Evolutionary conservation across 805 yeast species (phyloP).

Genomic region (Jamesozyma spencerorum): DNA sequence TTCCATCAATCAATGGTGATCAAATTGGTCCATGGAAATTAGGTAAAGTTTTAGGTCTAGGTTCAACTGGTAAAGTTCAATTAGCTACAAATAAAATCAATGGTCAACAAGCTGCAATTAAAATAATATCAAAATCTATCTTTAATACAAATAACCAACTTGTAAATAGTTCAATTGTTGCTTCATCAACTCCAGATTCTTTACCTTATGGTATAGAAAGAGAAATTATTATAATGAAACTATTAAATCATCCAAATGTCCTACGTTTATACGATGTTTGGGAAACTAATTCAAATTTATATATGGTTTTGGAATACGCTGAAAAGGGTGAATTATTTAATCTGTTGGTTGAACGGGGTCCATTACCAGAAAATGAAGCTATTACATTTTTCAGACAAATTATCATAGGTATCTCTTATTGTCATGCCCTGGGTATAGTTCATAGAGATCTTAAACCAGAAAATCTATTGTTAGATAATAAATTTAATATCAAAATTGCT

Average conservation of each 20-base stretch:
- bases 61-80: conserved; percentile 93
- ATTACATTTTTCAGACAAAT: conserved; percentile 82
- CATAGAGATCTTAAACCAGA: conserved; percentile 85
- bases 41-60: conserved; percentile 89
- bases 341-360: conserved; percentile 78
- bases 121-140: conserved; percentile 83
- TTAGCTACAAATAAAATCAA: conserved; percentile 79
- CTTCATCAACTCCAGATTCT: conserved; percentile 41
- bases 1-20: conserved; percentile 32
- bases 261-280: conserved; percentile 76
- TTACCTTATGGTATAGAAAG: conserved; percentile 80
- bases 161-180: conserved; percentile 24
- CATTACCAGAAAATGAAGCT: conserved; percentile 83
- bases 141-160: conserved; percentile 31
- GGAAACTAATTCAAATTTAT: conserved; percentile 76
- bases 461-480: conserved; percentile 67
- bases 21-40: conserved; percentile 90
- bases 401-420: conserved; percentile 71
- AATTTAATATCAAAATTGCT: conserved; percentile 87
- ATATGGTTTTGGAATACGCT: conserved; percentile 86
- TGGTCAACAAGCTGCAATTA: conserved; percentile 90
- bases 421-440: conserved; percentile 79
- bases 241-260: conserved; percentile 68
- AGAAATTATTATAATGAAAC: conserved; percentile 78
- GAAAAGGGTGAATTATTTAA: conserved; percentile 97